Conservation (phyloP, 805 yeast genomes). For the Metschnikowia henanensis region DNA sequence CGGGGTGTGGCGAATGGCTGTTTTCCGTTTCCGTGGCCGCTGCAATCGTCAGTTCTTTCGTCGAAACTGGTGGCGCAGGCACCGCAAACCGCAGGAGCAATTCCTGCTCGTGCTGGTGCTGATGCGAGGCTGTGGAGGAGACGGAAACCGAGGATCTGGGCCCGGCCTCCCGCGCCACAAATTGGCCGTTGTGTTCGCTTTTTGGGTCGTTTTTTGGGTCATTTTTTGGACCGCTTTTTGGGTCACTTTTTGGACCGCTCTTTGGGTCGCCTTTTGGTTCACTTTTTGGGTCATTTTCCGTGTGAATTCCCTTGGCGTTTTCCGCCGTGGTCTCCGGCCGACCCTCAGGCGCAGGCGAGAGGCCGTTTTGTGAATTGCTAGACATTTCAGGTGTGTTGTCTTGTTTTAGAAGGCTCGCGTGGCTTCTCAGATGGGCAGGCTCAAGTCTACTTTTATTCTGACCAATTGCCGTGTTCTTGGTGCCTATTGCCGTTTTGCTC, state of each 20-base stretch:
- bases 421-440: too few species aligned
- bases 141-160: constrained; percentile 5
- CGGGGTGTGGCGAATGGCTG: constrained; percentile 15
- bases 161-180: neutral
- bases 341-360: constrained; percentile 1
- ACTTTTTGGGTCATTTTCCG: too few species aligned
- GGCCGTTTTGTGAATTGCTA: neutral
- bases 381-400: neutral
- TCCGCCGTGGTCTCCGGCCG: too few species aligned
- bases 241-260: too few species aligned
- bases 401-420: too few species aligned
- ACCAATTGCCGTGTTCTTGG: too few species aligned
- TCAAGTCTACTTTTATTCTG: too few species aligned
- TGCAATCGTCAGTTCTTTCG: constrained; percentile 36
- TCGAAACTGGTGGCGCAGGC: constrained; percentile 43
- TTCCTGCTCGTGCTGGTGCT: constrained; percentile 46
- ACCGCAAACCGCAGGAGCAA: constrained; percentile 38
- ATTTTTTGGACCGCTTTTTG: neutral
- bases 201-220: neutral
- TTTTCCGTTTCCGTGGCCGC: constrained; percentile 20
- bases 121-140: constrained; percentile 36
- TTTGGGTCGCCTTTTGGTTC: too few species aligned
- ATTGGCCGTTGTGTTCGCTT: too few species aligned
- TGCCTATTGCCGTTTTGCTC: too few species aligned
- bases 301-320: neutral